Evolutionary conservation across 2,329 filamentous ascomycete species (phyloP), one percentile per base, ranked within the genome.

Genomic region (Raffaelea albimanens): DNA sequence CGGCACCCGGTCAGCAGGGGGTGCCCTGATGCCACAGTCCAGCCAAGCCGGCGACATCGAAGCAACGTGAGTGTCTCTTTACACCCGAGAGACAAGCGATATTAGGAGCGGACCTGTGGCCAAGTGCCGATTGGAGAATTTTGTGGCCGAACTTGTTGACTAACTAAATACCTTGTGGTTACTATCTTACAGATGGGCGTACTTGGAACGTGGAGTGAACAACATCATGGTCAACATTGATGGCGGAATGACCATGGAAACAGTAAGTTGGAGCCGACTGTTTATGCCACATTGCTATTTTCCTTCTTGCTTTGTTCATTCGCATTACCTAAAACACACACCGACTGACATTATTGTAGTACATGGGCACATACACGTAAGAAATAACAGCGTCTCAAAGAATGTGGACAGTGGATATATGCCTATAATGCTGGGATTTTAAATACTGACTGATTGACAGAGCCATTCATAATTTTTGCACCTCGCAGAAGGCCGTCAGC

Each of bases 401-500:
- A n/a, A n/a, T n/a, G n/a, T n/a, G n/a, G n/a, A n/a, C n/a, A n/a
- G n/a, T n/a, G n/a, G n/a, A n/a, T n/a, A n/a, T n/a, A n/a, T n/a
- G n/a, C n/a, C n/a, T n/a, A n/a, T n/a, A n/a, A n/a, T n/a, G n/a
- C n/a, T n/a, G n/a, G n/a, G n/a, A n/a, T n/a, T n/a, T n/a, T n/a
- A n/a, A 11, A 5, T 13, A 18, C 14, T n/a, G 19, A 11, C 13
- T 39, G 19, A 59, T 19, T 36, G 41, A 44, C 44, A 63, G 90
- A 76, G 89, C 90, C 52, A 93, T 98, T 44, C 93, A 98, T 70
- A 96, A 98, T 71, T 98, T 98, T 67, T 98, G 93, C 66, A 98
- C 93, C 48, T 95, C 93, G 21, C 93, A 97, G 66, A 97, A 97
- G 65, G 88, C 88, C 1, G 82, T 90, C 40, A 77, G 79, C n/a